phyloP scores from a whole-genome alignment of 1,139 yeast species.

The Suhomyces panamericanus region DNA sequence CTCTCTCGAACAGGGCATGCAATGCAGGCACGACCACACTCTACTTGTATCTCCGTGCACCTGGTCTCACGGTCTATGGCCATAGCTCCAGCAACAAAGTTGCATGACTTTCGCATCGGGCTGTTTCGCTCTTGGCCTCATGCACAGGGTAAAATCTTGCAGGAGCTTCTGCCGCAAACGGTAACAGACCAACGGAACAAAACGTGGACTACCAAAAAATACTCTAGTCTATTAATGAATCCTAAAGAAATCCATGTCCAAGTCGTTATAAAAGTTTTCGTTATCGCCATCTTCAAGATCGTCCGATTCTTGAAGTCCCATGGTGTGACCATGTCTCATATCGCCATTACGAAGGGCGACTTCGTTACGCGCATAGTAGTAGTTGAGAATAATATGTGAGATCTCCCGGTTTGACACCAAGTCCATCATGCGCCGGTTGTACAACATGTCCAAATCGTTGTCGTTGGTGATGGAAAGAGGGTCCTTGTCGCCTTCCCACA shows the following conservation, averaged over 20 bases:
- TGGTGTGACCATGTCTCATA: not conserved
- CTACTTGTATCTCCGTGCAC: too few species aligned
- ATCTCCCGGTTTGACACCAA: slow-evolving; percentile 7
- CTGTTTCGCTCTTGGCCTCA: too few species aligned
- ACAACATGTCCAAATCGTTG: slow-evolving; percentile 4
- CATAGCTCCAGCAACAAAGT: too few species aligned
- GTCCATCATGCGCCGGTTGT: slow-evolving; percentile 7
- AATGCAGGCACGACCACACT: too few species aligned
- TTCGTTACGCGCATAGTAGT: slow-evolving; percentile 7
- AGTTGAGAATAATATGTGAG: slow-evolving; percentile 6
- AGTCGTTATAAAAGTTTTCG: slow-evolving; percentile 23
- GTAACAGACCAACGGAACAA: too few species aligned
- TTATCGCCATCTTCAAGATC: not conserved
- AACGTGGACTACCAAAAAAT: too few species aligned
- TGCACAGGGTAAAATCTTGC: too few species aligned
- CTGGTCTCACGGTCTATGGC: too few species aligned
- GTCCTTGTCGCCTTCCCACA: slow-evolving; percentile 14
- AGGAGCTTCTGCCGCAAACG: too few species aligned
- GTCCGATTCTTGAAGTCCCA: not conserved
- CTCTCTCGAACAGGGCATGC: too few species aligned
- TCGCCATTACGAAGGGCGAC: not conserved
- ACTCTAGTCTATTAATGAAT: not conserved
- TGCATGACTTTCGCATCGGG: too few species aligned
- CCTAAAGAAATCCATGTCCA: slow-evolving; percentile 14
- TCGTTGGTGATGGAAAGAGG: slow-evolving; percentile 12